A percentile compares a stretch with the other conserved stretches of the same genome.
Conservation (phyloP, 345 rosid genomes). For the Gossypium arboreum region DNA sequence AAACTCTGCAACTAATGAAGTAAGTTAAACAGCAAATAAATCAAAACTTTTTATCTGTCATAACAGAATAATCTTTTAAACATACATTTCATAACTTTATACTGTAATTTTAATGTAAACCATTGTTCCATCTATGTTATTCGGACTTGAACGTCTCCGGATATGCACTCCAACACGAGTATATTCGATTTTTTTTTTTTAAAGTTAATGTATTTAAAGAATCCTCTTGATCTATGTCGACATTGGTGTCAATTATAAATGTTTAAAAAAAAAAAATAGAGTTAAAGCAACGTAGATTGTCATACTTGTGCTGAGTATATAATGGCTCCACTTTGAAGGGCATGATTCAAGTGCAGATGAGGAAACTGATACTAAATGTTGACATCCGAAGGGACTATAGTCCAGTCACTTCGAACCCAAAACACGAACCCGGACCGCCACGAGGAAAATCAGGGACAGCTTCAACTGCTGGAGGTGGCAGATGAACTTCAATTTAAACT, state of each 20-base stretch:
- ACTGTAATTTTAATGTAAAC: neutral
- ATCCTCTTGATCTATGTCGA: too few relatives aligned
- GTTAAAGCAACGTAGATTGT: too few relatives aligned
- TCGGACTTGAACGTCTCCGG: neutral
- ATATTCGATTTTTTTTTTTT: too few relatives aligned
- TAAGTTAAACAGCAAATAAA: conserved; percentile 2
- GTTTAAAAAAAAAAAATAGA: too few relatives aligned
- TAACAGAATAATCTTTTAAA: neutral
- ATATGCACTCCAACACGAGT: too few relatives aligned
- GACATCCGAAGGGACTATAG: conserved; percentile 10
- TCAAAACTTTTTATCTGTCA: neutral
- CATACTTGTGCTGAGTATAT: too few relatives aligned
- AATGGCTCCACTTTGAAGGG: neutral
- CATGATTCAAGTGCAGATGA: conserved; percentile 5
- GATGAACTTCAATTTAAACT: neutral
- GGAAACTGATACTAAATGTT: conserved; percentile 3
- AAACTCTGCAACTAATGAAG: conserved; percentile 21
- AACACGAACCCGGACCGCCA: conserved; percentile 14
- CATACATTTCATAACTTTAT: neutral
- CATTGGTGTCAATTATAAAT: too few relatives aligned
- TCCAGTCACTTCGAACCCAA: neutral
- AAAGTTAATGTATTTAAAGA: too few relatives aligned
- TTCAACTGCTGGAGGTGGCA: conserved; percentile 1
- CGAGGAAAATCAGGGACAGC: neutral
- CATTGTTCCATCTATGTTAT: neutral